Base-by-base conservation (phyloP, 805 yeast genomes). In the Hanseniaspora vineae region DNA sequence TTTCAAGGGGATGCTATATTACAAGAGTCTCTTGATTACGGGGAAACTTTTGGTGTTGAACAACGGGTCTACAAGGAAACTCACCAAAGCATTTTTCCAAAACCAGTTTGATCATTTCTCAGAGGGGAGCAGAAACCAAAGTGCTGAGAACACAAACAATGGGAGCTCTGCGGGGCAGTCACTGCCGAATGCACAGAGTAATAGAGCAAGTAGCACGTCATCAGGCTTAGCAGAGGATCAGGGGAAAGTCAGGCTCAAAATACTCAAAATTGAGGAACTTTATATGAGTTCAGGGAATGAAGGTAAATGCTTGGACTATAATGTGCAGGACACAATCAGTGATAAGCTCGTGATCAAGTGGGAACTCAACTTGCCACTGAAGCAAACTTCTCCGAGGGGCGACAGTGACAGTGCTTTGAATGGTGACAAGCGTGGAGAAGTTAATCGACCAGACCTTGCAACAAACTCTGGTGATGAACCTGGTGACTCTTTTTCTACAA, bases 1-100 rank as follows among this genome's bases (percentile, higher is more conserved):
- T 12, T 61, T 82, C 29, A 70, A 71, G 45, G 86, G 88, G 1
- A 69, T 65, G 17, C 66, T 70, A 15, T 68, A 80, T 13, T 81
- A 80, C 58, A 68, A 71, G 44, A 71, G 82, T 2, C 70, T 82
- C 0, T 59, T 76, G 49, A 79, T 78, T 53, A 71, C 84, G 1
- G 57, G 80, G 2, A 79, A 77, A 55, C 52, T 79, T 35, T 58
- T 78, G 2, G 50, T 79, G 35, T 10, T 33, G 10, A 33, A 33
- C 37, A 13, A n/a, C 15, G 15, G 15, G 10, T 14, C 15, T n/a
- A 33, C 37, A n/a, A 33, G 13, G 37, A 13, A 33, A n/a, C 37
- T 33, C 37, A 23, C 29, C 29, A 23, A 23, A 8, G 29, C 29
- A 23, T 23, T 23, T 23, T 23, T 23, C n/a, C 29, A 23, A 23